Evolutionary conservation across 768 basidiomycete species (phyloP).

Genomic region (Tricholoma flavovirens): DNA sequence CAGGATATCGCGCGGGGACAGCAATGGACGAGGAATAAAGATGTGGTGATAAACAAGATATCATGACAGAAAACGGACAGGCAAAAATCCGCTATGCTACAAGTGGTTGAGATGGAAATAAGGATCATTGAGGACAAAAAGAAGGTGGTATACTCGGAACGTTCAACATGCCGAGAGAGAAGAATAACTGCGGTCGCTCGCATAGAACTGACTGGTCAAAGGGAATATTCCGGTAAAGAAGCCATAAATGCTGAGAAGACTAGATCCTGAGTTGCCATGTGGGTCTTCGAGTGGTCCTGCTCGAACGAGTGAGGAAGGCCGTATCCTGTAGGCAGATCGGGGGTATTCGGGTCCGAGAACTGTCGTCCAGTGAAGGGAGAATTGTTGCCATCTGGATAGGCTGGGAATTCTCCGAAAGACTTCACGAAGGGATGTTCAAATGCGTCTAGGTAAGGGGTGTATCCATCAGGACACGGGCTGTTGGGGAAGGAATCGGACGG

Average conservation of each 20-base stretch:
- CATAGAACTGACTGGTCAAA: slow-evolving; percentile 12
- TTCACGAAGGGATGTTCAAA: slow-evolving; percentile 28
- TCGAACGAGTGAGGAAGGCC: slow-evolving; percentile 12
- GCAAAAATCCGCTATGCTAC: slow-evolving; percentile 24
- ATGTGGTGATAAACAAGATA: background rate
- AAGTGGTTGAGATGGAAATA: slow-evolving; percentile 1
- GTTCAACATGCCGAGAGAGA: background rate
- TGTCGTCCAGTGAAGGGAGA: slow-evolving; percentile 5
- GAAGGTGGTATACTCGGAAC: slow-evolving; percentile 1
- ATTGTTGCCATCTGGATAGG: slow-evolving; percentile 15
- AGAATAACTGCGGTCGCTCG: background rate
- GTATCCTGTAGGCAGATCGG: slow-evolving; percentile 18
- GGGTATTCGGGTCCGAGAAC: slow-evolving; percentile 11
- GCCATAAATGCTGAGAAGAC: slow-evolving; percentile 34
- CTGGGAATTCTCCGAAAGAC: slow-evolving; percentile 18
- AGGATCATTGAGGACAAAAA: slow-evolving; percentile 2
- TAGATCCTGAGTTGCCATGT: slow-evolving; percentile 23
- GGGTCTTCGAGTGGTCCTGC: slow-evolving; percentile 14
- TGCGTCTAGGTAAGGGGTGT: slow-evolving; percentile 24
- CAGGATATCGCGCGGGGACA: slow-evolving; percentile 2
- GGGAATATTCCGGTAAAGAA: slow-evolving; percentile 26
- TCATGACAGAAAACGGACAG: slow-evolving; percentile 5
- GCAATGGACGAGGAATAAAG: background rate
- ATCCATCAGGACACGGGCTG: slow-evolving; percentile 24
- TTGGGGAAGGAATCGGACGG: slow-evolving; percentile 26